Evolutionary conservation across 306 rosid genomes (phyloP), one percentile per base, ranked within the genome.

Genomic region (Sphenostylis stenocarpa): DNA sequence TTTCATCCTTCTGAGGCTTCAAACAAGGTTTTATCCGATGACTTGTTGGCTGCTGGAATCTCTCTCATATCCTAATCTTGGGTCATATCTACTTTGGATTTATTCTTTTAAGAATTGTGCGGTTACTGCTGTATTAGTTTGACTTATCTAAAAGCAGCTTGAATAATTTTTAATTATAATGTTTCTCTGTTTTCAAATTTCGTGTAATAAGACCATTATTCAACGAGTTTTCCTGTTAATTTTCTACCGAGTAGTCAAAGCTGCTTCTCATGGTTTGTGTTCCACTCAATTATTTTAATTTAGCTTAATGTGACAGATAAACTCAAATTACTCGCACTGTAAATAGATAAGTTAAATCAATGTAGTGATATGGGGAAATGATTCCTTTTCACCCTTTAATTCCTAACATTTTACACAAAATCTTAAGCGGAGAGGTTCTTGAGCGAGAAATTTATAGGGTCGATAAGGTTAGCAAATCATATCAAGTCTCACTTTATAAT

Each of bases 1-100:
- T 83, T 91, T 86, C 96, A 93, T 84, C 96, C 96, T n/a, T 77
- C 98, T 1, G 96, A 91, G 20, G 95, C 96, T 12, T 88, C 96
- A 74, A 93, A 93, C 85, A 72, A 75, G 61, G 14, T 87, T 80
- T 63, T 93, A 57, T 87, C 97, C 0, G 71, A 49, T 80, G 61
- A 66, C 75, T 76, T 93, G 80, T 58, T 83, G 0, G 1, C 1
- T 44, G 56, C 83, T 75, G 97, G 97, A 72, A 64, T 84, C 73
- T 85, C 96, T 47, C 97, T 92, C 77, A 55, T 90, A 48, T 84
- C 82, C 58, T 89, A 83, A 83, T 78, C 7, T 29, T 1, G 17
- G 63, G 7, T 47, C 68, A 48, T 21, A 15, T 33, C 38, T 55
- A 57, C 73, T 71, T 29, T 53, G 63, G 23, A 11, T 11, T 24